phyloP scores from a whole-genome alignment of 345 rosid genomes.

The Eucalyptus victrix region DNA sequence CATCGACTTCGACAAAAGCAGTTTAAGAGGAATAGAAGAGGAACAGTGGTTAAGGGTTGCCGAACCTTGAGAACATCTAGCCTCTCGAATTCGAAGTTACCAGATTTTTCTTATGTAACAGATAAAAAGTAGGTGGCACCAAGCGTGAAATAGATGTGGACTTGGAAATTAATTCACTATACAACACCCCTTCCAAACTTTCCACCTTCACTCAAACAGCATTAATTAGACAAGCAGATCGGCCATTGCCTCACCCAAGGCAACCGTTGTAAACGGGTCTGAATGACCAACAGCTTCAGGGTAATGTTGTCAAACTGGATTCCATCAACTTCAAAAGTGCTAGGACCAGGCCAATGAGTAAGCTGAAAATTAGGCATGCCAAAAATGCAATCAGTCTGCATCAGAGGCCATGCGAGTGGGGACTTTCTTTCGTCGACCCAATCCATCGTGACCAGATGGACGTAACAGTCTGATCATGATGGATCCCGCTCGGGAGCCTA shows the following conservation, averaged over 20 bases:
- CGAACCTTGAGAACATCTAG: background rate
- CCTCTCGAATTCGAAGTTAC: background rate
- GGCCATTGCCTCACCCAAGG: background rate
- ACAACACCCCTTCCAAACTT: background rate
- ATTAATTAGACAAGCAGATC: background rate
- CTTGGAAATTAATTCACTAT: background rate
- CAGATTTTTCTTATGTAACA: background rate
- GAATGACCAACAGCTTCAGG: background rate
- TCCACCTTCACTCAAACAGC: background rate
- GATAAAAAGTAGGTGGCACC: background rate
- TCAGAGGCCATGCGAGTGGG: background rate
- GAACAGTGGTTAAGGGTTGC: background rate
- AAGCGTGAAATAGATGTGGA: background rate
- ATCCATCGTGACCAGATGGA: background rate
- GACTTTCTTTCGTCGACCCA: background rate
- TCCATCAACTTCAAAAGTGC: background rate
- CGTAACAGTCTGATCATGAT: background rate
- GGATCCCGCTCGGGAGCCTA: background rate
- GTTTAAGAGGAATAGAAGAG: constrained; percentile 9
- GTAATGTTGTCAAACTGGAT: background rate
- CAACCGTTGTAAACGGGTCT: background rate
- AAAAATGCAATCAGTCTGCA: background rate
- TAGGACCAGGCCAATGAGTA: background rate
- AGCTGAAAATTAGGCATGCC: background rate
- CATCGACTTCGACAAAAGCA: constrained; percentile 14